phyloP scores from a whole-genome alignment of 169 alveolate species.

The Babesia divergens region DNA sequence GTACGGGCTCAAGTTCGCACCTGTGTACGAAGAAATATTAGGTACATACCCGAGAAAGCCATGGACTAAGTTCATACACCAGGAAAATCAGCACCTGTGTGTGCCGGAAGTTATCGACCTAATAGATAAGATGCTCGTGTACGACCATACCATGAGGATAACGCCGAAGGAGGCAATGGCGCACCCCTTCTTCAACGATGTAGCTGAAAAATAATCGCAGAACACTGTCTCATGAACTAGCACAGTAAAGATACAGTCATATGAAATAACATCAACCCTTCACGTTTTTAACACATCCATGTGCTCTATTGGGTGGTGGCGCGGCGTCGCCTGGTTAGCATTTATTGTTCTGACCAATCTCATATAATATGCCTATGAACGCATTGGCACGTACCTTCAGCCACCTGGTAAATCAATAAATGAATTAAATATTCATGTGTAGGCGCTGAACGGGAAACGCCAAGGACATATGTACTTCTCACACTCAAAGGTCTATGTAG shows the following conservation, averaged over 20 bases:
- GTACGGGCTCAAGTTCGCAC: slow-evolving; percentile 83
- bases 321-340: too few relatives aligned
- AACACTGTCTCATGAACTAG: too few relatives aligned
- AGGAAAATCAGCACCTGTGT: slow-evolving; percentile 87
- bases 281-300: too few relatives aligned
- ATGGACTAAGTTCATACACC: slow-evolving; percentile 89
- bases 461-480: slow-evolving; percentile 22
- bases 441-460: background rate
- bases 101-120: slow-evolving; percentile 91
- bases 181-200: slow-evolving; percentile 93
- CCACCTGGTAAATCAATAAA: background rate
- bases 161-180: slow-evolving; percentile 97
- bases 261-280: too few relatives aligned
- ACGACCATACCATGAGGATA: slow-evolving; percentile 95
- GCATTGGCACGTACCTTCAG: background rate
- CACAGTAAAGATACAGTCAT: too few relatives aligned
- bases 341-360: too few relatives aligned
- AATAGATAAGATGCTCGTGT: slow-evolving; percentile 92
- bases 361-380: too few relatives aligned
- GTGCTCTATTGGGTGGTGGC: too few relatives aligned
- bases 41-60: slow-evolving; percentile 88
- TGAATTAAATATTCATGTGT: background rate
- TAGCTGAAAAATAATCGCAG: slow-evolving; percentile 54
- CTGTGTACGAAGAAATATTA: slow-evolving; percentile 82
- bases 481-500: slow-evolving; percentile 82